phyloP scores from a whole-genome alignment of 495 filamentous ascomycete genomes.

The Mytilinidion resinicola region DNA sequence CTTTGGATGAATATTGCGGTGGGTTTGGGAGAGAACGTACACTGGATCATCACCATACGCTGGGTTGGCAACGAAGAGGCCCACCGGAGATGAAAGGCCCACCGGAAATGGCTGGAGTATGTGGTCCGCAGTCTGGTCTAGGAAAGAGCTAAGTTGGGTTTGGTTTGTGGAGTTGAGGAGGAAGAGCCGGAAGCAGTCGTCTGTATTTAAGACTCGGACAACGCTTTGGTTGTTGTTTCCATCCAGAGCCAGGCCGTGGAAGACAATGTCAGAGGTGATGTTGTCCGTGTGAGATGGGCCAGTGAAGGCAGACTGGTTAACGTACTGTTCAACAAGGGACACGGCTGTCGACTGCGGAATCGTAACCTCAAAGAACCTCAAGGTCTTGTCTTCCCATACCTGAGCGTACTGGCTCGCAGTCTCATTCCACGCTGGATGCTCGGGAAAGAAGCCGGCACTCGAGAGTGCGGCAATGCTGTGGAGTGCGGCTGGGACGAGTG shows the following conservation, averaged over 20 bases:
- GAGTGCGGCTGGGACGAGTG: conserved; percentile 55
- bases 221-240: conserved; percentile 46
- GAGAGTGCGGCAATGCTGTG: conserved; percentile 51
- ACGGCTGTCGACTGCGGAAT: conserved; percentile 42
- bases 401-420: conserved; percentile 48
- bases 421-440: conserved; percentile 43
- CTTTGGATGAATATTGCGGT: too few relatives aligned
- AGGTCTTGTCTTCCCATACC: conserved; percentile 57
- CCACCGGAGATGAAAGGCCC: conserved; percentile 51
- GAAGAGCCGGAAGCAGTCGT: conserved; percentile 59
- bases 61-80: conserved; percentile 57
- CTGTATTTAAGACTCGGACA: conserved; percentile 57
- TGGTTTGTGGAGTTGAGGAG: conserved; percentile 56
- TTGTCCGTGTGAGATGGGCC: conserved; percentile 39
- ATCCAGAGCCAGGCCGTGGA: conserved; percentile 51
- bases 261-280: conserved; percentile 45
- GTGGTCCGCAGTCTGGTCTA: conserved; percentile 51
- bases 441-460: conserved; percentile 44
- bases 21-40: conserved; percentile 3
- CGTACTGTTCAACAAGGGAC: conserved; percentile 44
- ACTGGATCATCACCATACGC: conserved; percentile 47
- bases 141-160: conserved; percentile 48
- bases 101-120: conserved; percentile 53
- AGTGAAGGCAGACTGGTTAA: conserved; percentile 36
- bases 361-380: conserved; percentile 50